These are phyloP conservation scores for Coriaria nepalensis DNA, from an alignment of 306 rosid genomes.

Conservation along the genomic window DNA sequence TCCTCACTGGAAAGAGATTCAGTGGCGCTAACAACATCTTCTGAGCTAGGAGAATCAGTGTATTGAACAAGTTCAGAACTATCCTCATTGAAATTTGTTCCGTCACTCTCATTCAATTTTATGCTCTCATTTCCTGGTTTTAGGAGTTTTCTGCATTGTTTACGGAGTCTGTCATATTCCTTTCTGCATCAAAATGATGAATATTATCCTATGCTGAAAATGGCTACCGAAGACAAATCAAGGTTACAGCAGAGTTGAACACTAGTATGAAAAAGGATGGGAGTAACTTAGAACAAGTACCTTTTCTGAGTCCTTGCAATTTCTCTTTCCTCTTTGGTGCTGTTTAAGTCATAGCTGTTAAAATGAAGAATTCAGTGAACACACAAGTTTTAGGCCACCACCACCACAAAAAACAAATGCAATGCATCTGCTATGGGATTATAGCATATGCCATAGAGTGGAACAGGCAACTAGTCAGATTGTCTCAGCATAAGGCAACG, in stretches of 20 bases:
- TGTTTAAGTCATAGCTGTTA: constrained; percentile 75
- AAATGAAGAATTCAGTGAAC: constrained; percentile 21
- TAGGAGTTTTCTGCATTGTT: constrained; percentile 56
- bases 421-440: too few relatives aligned
- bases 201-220: background rate
- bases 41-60: constrained; percentile 82
- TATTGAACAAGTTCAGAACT: constrained; percentile 37
- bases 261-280: constrained; percentile 2
- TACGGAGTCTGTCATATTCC: constrained; percentile 73
- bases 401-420: background rate
- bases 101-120: constrained; percentile 44
- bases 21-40: constrained; percentile 78
- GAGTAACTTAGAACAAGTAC: constrained; percentile 22
- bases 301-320: constrained; percentile 49
- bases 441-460: too few relatives aligned
- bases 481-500: too few relatives aligned
- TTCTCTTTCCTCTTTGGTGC: constrained; percentile 78
- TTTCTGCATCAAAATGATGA: constrained; percentile 46
- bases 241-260: constrained; percentile 1
- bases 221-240: constrained; percentile 6
- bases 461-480: too few relatives aligned
- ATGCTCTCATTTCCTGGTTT: constrained; percentile 39
- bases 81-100: constrained; percentile 41
- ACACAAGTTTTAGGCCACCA: constrained; percentile 6
- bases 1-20: constrained; percentile 91